Base-by-base conservation (phyloP, 768 basidiomycete species). In the Asterophora lycoperdoides region DNA sequence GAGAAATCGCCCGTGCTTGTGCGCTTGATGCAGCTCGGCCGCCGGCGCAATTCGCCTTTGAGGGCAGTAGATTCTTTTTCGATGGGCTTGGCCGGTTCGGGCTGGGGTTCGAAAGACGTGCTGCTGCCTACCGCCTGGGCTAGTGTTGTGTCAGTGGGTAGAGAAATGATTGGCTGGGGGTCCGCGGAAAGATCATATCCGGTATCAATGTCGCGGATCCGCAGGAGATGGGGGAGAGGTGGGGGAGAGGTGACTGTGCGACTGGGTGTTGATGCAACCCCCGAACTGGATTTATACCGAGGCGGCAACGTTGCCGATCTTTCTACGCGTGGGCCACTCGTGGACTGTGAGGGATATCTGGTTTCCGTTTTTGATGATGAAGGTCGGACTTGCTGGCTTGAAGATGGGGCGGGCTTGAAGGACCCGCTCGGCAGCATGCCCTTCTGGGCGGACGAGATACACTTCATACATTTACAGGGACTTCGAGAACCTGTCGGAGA, bases 11-110 rank as follows among this genome's bases (percentile, higher is more conserved):
- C 79, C 51, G 76, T 66, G 56, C 74, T 76, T 17, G 67, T 69
- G 48, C 81, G 77, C 64, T 79, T 85, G 54, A 87, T 74, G 56
- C 81, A 84, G 56, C 86, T 87, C 49, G 82, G 71, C 52, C 78
- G 68, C 46, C 74, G 79, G 32, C 70, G 67, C 9, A 74, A 54
- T 13, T 64, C 68, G 4, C 63, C 65, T 28, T 60, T 67, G 23
- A 44, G 40, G 8, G 33, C 36, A 9, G 52, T 28, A 18, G 47
- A 10, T 18, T 29, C 29, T 43, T 30, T 35, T 29, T 43, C 49
- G 9, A 19, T 30, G 20, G 43, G 47, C 18, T 35, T 49, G 13
- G 39, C 14, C 7, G 39, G 23, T 23, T 38, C 33, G 1, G n/a
- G 32, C 36, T 46, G 46, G 8, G 34, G 20, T 17, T 33, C 46